phyloP scores from a whole-genome alignment of 768 basidiomycete genomes.

The Hypholoma sublateritium region DNA sequence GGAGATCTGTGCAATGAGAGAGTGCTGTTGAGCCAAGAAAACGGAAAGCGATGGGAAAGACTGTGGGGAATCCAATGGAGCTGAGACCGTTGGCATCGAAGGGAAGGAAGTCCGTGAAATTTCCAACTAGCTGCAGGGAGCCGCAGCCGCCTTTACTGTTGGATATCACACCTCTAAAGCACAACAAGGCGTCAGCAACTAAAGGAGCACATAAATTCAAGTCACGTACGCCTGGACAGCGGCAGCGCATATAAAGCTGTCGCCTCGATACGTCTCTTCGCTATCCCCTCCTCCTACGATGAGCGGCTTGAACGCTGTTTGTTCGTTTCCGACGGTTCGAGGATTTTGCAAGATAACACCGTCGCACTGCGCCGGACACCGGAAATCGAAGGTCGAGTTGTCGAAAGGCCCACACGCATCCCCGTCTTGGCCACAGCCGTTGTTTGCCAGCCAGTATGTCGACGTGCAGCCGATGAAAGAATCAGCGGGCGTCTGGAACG shows the following conservation, averaged over 20 bases:
- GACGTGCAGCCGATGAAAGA: constrained; percentile 69
- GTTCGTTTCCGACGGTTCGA: constrained; percentile 65
- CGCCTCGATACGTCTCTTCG: constrained; percentile 74
- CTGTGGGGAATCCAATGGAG: constrained; percentile 71
- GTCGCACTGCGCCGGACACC: constrained; percentile 76
- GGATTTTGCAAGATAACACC: constrained; percentile 69
- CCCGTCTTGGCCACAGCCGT: constrained; percentile 76
- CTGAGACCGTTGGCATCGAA: constrained; percentile 58
- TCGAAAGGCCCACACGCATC: constrained; percentile 61
- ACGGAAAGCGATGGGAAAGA: constrained; percentile 75
- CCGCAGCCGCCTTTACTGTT: constrained; percentile 77
- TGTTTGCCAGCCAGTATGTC: constrained; percentile 68
- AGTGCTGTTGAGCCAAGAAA: constrained; percentile 39
- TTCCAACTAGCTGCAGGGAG: constrained; percentile 64
- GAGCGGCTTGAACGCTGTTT: constrained; percentile 68
- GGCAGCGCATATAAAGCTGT: constrained; percentile 83
- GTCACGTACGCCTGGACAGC: constrained; percentile 73
- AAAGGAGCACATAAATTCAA: constrained; percentile 8
- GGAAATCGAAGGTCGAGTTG: constrained; percentile 64
- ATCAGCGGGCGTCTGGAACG: constrained; percentile 63
- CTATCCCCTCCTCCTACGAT: constrained; percentile 85
- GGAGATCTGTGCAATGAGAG: constrained; percentile 69
- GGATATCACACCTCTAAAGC: constrained; percentile 59
- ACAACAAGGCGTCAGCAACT: background rate
- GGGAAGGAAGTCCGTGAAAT: constrained; percentile 69